phyloP scores from a whole-genome alignment of 2,329 filamentous ascomycete species.

The Geosmithia morbida region DNA sequence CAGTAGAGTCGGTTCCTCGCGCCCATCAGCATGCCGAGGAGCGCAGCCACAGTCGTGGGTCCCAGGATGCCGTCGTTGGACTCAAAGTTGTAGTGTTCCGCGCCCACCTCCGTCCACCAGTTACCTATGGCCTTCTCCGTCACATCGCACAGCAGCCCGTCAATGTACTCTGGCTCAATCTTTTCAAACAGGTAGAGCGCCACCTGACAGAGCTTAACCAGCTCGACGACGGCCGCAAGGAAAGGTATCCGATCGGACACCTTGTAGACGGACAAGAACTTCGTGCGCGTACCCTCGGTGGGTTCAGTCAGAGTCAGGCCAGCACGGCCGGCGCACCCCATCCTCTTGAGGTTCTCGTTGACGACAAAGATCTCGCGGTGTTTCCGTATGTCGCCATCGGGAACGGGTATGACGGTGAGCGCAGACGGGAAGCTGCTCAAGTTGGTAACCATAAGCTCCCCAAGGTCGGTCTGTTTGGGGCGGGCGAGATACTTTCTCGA shows the following conservation, averaged over 20 bases:
- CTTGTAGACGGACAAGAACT: slow-evolving; percentile 83
- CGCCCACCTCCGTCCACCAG: slow-evolving; percentile 93
- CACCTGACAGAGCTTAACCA: slow-evolving; percentile 83
- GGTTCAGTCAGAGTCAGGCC: slow-evolving; percentile 71
- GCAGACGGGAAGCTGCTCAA: slow-evolving; percentile 83
- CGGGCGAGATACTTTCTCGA: slow-evolving; percentile 76
- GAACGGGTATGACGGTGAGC: slow-evolving; percentile 80
- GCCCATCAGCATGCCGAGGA: slow-evolving; percentile 80
- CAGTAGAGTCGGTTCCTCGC: slow-evolving; percentile 81
- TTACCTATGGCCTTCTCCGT: slow-evolving; percentile 82
- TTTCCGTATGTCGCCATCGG: slow-evolving; percentile 69
- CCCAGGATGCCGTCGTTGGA: slow-evolving; percentile 87
- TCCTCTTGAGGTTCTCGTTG: slow-evolving; percentile 83
- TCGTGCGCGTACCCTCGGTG: slow-evolving; percentile 68
- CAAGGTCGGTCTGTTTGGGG: slow-evolving; percentile 66
- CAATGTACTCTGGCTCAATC: slow-evolving; percentile 75
- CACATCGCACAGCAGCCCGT: slow-evolving; percentile 83
- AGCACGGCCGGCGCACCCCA: slow-evolving; percentile 82
- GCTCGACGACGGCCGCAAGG: slow-evolving; percentile 65
- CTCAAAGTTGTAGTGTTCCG: slow-evolving; percentile 83
- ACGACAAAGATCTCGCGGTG: slow-evolving; percentile 79
- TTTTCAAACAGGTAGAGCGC: slow-evolving; percentile 81
- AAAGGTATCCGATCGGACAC: slow-evolving; percentile 73
- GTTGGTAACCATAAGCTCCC: slow-evolving; percentile 87
- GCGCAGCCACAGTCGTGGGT: slow-evolving; percentile 75